These are phyloP conservation scores for Saturnispora zaruensis DNA, from an alignment of 805 yeast genomes.

Conservation along the genomic window DNA sequence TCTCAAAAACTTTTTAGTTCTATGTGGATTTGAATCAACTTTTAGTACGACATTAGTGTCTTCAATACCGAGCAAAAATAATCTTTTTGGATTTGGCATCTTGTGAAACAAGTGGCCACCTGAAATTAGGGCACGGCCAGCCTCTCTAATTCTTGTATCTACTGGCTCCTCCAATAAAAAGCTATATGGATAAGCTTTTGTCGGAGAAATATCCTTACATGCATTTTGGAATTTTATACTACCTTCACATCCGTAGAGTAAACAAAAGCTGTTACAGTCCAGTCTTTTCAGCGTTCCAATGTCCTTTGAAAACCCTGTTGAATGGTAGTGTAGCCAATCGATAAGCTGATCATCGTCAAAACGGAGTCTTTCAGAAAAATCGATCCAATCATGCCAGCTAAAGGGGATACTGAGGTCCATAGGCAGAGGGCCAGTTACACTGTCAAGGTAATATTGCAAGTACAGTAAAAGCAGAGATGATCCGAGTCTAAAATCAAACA, in stretches of 20 bases:
- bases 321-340: slow-evolving; percentile 12
- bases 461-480: slow-evolving; percentile 12
- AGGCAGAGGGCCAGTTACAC: slow-evolving; percentile 4
- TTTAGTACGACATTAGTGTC: slow-evolving; percentile 19
- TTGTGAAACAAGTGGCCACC: slow-evolving; percentile 27
- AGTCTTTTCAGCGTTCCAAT: slow-evolving; percentile 6
- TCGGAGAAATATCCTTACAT: slow-evolving; percentile 11
- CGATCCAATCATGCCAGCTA: slow-evolving; percentile 27
- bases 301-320: slow-evolving; percentile 7
- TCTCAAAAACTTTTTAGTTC: slow-evolving; percentile 11
- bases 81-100: slow-evolving; percentile 28
- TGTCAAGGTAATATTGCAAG: slow-evolving; percentile 7
- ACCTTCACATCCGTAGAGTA: slow-evolving; percentile 17
- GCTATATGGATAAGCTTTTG: slow-evolving; percentile 13
- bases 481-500: slow-evolving; percentile 17
- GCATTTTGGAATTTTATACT: slow-evolving; percentile 13
- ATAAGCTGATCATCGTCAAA: slow-evolving; percentile 17
- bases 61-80: slow-evolving; percentile 14
- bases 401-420: slow-evolving; percentile 20
- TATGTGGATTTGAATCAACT: slow-evolving; percentile 14
- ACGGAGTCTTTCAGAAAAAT: slow-evolving; percentile 18
- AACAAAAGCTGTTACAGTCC: slow-evolving; percentile 10
- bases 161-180: slow-evolving; percentile 22
- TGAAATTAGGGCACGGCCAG: slow-evolving; percentile 29
- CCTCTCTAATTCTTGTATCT: slow-evolving; percentile 22